Evolutionary conservation across 177 flowering plant species (phyloP).

Genomic region (Tripterygium wilfordii): DNA sequence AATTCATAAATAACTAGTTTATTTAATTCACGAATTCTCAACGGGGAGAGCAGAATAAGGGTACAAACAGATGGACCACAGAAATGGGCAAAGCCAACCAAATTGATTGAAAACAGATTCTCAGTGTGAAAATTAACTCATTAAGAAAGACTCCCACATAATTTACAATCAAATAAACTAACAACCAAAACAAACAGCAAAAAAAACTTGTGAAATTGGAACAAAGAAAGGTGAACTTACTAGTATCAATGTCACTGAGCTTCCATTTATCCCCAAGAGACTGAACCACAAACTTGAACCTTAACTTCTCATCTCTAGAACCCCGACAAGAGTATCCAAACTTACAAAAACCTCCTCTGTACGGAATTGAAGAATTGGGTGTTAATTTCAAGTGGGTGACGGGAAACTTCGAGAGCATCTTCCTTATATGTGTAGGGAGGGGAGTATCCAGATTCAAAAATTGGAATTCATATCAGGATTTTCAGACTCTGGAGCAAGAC

Average conservation of each 20-base stretch:
- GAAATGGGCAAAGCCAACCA: no score
- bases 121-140: no score
- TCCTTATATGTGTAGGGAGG: not conserved
- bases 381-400: constrained; percentile 12
- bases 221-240: no score
- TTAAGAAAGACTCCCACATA: no score
- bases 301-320: constrained; percentile 18
- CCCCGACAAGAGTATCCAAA: constrained; percentile 16
- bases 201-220: no score
- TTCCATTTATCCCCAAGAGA: constrained; percentile 50
- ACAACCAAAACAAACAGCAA: not conserved
- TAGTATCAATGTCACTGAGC: constrained; percentile 48
- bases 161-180: not conserved
- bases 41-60: no score
- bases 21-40: no score
- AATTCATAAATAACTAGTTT: no score
- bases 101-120: no score
- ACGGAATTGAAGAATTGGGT: constrained; percentile 1
- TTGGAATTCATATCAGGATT: no score
- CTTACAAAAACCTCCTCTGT: constrained; percentile 14
- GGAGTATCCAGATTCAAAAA: not conserved
- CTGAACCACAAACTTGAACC: constrained; percentile 38
- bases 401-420: constrained; percentile 19
- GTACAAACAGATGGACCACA: no score
- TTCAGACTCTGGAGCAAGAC: no score